phyloP scores from a whole-genome alignment of 1,284 basidiomycete genomes.

The Irpex sp. region DNA sequence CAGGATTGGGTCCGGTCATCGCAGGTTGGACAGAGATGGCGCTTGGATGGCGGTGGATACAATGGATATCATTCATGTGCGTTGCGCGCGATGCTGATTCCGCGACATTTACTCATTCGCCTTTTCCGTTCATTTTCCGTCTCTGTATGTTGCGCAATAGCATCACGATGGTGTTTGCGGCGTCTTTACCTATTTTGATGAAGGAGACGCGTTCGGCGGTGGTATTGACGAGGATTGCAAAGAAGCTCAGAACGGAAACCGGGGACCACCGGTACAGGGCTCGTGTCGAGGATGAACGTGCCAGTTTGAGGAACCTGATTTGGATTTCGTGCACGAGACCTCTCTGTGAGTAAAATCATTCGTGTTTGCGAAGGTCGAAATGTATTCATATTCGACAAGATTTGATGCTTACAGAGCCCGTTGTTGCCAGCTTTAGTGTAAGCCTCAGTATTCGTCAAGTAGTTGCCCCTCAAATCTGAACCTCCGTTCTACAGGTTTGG shows the following conservation, averaged over 20 bases:
- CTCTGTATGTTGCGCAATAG: slow-evolving; percentile 23
- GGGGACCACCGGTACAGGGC: slow-evolving; percentile 61
- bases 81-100: slow-evolving; percentile 15
- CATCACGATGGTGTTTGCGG: slow-evolving; percentile 39
- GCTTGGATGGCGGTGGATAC: slow-evolving; percentile 78
- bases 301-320: slow-evolving; percentile 52
- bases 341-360: slow-evolving; percentile 42
- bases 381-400: slow-evolving; percentile 30
- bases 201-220: slow-evolving; percentile 64
- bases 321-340: slow-evolving; percentile 68
- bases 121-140: background rate
- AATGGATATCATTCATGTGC: slow-evolving; percentile 74
- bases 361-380: background rate
- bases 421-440: slow-evolving; percentile 73
- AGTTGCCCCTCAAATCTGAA: background rate
- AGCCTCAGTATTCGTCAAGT: slow-evolving; percentile 19
- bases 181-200: slow-evolving; percentile 47
- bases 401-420: slow-evolving; percentile 71
- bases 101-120: background rate
- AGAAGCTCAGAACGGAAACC: slow-evolving; percentile 56
- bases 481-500: slow-evolving; percentile 51
- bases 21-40: slow-evolving; percentile 72
- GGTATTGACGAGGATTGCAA: slow-evolving; percentile 57
- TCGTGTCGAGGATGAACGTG: slow-evolving; percentile 59
- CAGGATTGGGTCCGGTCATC: slow-evolving; percentile 64